These are phyloP conservation scores for Jasminum sambac DNA, from an alignment of 257 asterid species.

Conservation along the genomic window DNA sequence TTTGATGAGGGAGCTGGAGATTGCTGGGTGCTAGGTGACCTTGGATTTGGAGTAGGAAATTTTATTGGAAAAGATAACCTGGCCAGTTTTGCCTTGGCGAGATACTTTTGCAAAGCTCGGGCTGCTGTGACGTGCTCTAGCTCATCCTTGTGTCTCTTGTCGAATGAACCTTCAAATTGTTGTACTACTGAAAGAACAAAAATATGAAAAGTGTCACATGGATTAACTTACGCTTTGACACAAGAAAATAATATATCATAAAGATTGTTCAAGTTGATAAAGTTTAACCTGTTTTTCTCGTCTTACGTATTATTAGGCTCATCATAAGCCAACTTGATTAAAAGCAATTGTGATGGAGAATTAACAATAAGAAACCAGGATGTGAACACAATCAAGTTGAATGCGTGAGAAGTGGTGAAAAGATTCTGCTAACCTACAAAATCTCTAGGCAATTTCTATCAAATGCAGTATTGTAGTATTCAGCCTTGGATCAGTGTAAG, in stretches of 20 bases:
- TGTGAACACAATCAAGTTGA: not conserved
- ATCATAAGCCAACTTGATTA: not conserved
- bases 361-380: not conserved
- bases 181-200: conserved; percentile 61
- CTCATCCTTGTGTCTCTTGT: conserved; percentile 65
- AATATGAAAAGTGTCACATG: not conserved
- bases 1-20: conserved; percentile 71
- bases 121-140: conserved; percentile 94
- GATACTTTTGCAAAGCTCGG: conserved; percentile 81
- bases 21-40: conserved; percentile 57
- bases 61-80: conserved; percentile 70
- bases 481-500: not conserved
- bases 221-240: not conserved
- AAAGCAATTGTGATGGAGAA: not conserved
- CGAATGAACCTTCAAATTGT: conserved; percentile 57
- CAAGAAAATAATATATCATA: conserved; percentile 12
- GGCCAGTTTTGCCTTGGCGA: conserved; percentile 61
- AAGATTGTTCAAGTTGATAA: conserved; percentile 5
- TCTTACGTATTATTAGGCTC: not conserved
- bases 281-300: not conserved
- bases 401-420: too few relatives aligned
- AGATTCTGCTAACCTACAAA: not conserved
- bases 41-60: conserved; percentile 60
- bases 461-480: not conserved
- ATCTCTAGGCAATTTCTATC: not conserved